phyloP scores from a whole-genome alignment of 2,329 filamentous ascomycete species.

The Aquanectria penicillioides region DNA sequence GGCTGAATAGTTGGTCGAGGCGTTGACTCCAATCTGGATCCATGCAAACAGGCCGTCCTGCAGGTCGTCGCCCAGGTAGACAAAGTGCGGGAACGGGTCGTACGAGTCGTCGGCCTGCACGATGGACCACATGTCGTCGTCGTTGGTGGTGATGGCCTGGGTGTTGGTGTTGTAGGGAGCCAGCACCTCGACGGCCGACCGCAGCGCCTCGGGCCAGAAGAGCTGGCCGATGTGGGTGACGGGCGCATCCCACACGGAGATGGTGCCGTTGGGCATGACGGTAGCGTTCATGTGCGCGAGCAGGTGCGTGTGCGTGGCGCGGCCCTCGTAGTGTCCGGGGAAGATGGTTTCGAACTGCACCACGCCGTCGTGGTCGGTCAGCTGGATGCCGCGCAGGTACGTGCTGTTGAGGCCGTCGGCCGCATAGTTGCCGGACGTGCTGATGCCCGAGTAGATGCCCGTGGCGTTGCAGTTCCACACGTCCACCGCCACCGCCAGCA shows the following conservation, averaged over 20 bases:
- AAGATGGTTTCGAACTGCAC: slow-evolving; percentile 54
- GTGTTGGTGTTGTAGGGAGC: slow-evolving; percentile 57
- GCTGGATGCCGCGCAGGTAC: slow-evolving; percentile 53
- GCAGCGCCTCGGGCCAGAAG: slow-evolving; percentile 67
- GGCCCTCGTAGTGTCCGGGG: slow-evolving; percentile 55
- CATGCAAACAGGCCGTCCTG: slow-evolving; percentile 63
- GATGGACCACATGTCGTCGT: slow-evolving; percentile 53
- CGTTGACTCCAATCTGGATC: slow-evolving; percentile 63
- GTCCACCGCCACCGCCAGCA: slow-evolving; percentile 52
- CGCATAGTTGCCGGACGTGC: slow-evolving; percentile 48
- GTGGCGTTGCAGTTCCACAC: slow-evolving; percentile 58
- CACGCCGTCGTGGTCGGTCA: slow-evolving; percentile 52
- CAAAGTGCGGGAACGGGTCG: slow-evolving; percentile 68
- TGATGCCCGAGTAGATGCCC: slow-evolving; percentile 56
- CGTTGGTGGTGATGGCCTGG: slow-evolving; percentile 57
- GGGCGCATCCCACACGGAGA: slow-evolving; percentile 24
- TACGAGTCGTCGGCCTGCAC: slow-evolving; percentile 55
- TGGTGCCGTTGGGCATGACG: slow-evolving; percentile 59
- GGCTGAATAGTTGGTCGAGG: too few relatives aligned
- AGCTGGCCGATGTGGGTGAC: slow-evolving; percentile 70
- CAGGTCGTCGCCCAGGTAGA: slow-evolving; percentile 62
- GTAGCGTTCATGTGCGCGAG: slow-evolving; percentile 48
- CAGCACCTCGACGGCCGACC: slow-evolving; percentile 56
- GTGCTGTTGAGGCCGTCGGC: slow-evolving; percentile 49
- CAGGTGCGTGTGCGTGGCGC: slow-evolving; percentile 53